Conservation (phyloP, 2,329 filamentous ascomycete genomes). For the Talaromyces marneffei region DNA sequence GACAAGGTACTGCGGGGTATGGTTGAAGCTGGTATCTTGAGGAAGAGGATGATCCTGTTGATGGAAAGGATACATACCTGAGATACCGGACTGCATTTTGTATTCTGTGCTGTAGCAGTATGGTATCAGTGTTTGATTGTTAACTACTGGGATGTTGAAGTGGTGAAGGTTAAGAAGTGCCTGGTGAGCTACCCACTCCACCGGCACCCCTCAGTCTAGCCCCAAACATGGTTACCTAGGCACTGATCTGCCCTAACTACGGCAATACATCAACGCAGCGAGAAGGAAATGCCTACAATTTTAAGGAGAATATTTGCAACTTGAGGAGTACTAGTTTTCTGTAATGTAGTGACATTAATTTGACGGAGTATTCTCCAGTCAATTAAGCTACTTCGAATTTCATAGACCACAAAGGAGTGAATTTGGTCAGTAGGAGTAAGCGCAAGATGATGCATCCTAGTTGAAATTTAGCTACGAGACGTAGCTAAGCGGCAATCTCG, state of each 20-base stretch:
- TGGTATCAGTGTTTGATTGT: background rate
- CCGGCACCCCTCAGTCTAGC: background rate
- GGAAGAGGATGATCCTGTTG: background rate
- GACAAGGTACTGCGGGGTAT: constrained; percentile 8
- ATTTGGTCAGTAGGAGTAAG: background rate
- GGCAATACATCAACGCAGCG: too few species aligned
- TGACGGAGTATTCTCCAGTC: too few species aligned
- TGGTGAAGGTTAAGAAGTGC: background rate
- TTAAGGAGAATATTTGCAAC: too few species aligned
- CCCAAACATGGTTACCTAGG: background rate
- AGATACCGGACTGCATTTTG: constrained; percentile 47
- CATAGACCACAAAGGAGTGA: constrained; percentile 4
- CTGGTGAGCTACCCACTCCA: background rate
- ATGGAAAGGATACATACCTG: constrained; percentile 28
- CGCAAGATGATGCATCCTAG: background rate
- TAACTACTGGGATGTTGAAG: background rate
- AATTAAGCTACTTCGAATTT: background rate
- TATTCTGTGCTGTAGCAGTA: background rate
- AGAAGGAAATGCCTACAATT: background rate
- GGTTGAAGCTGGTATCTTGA: background rate
- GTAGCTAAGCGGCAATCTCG: constrained; percentile 17
- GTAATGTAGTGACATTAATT: background rate
- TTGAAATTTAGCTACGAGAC: too few species aligned
- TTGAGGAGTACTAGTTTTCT: background rate
- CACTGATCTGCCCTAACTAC: background rate